Evolutionary conservation across 768 basidiomycete genomes (phyloP).

Genomic region (Suillus discolor): DNA sequence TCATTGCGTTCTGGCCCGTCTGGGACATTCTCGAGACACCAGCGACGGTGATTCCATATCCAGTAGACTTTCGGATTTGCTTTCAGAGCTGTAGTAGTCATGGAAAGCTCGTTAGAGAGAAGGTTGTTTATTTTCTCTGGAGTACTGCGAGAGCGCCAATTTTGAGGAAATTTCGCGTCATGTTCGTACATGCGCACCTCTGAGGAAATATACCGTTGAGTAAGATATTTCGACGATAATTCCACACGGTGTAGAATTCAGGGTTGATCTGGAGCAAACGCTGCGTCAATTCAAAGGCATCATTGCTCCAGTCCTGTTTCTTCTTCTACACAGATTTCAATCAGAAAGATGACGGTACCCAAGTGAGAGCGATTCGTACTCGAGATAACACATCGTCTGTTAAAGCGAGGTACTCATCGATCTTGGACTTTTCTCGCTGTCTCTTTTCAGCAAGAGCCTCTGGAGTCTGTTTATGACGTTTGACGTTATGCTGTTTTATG

Average conservation of each 20-base stretch:
- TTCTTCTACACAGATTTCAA: conserved; percentile 59
- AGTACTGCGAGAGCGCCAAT: conserved; percentile 44
- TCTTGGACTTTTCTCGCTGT: conserved; percentile 71
- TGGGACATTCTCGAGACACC: conserved; percentile 91
- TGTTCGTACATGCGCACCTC: conserved; percentile 46
- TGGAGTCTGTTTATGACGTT: conserved; percentile 56
- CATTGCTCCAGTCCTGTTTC: conserved; percentile 62
- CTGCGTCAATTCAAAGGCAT: conserved; percentile 80
- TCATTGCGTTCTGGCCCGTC: conserved; percentile 57
- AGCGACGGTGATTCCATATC: conserved; percentile 98
- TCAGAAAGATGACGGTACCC: conserved; percentile 6
- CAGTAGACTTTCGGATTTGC: conserved; percentile 94
- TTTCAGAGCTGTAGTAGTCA: conserved; percentile 82
- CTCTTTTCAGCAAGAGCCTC: conserved; percentile 69
- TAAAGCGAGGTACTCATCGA: conserved; percentile 73
- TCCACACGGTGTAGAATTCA: conserved; percentile 97
- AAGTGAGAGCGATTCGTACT: conserved; percentile 42
- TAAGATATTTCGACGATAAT: conserved; percentile 85
- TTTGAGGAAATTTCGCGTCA: conserved; percentile 4
- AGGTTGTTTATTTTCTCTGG: conserved; percentile 61
- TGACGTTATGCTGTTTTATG: conserved; percentile 63
- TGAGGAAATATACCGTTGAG: conserved; percentile 67
- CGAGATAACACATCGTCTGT: conserved; percentile 63
- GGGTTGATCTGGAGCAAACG: conserved; percentile 82
- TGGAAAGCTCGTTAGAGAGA: conserved; percentile 71